Percentiles rank a stretch among this genome's conserved stretches.
These are phyloP conservation scores for Salix viminalis DNA, from an alignment of 345 rosid species.

Conservation along the genomic window DNA sequence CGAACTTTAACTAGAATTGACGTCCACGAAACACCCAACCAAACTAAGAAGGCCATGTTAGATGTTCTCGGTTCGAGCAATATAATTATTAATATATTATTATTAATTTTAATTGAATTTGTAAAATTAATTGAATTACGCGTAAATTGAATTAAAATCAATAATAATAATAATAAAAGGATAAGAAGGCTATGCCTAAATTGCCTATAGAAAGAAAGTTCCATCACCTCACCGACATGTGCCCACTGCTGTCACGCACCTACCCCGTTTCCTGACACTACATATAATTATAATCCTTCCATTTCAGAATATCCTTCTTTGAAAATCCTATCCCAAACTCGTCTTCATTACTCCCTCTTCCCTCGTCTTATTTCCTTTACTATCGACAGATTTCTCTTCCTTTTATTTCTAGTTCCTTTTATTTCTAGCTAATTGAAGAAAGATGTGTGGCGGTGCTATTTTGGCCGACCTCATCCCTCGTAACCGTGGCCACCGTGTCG, in stretches of 20 bases:
- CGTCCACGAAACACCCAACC: slow-evolving; percentile 8
- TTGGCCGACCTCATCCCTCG: slow-evolving; percentile 49
- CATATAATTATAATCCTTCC: not conserved
- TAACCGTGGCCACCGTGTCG: slow-evolving; percentile 22
- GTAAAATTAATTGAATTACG: too few relatives aligned
- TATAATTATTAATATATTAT: too few relatives aligned
- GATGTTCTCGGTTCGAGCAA: too few relatives aligned
- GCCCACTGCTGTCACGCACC: not conserved
- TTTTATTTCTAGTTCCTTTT: not conserved
- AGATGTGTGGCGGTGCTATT: slow-evolving; percentile 78
- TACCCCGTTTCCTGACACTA: not conserved
- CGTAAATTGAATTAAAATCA: too few relatives aligned
- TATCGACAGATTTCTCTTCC: not conserved
- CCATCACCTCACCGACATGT: not conserved
- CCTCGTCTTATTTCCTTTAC: not conserved
- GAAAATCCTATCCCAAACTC: not conserved
- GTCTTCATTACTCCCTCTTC: not conserved
- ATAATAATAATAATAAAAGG: too few relatives aligned
- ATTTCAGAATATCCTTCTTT: not conserved
- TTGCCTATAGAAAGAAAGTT: not conserved
- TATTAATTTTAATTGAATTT: too few relatives aligned
- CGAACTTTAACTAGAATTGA: not conserved
- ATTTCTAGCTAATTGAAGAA: not conserved
- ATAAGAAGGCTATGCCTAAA: too few relatives aligned
- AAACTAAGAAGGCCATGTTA: not conserved